phyloP scores from a whole-genome alignment of 805 yeast species.

The Zygoascus tannicola region DNA sequence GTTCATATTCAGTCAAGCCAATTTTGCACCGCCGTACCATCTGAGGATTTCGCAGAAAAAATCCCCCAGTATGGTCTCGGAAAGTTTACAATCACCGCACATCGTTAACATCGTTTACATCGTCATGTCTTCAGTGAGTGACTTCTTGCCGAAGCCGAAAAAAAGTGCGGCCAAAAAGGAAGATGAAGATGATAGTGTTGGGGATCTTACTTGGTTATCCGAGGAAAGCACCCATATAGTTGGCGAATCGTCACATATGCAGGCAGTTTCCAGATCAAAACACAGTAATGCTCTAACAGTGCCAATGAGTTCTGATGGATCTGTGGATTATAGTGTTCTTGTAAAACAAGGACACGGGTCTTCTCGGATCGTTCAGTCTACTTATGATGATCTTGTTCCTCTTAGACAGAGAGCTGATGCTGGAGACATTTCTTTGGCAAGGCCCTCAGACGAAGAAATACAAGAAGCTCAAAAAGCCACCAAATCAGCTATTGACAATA shows the following conservation, averaged over 20 bases:
- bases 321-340: slow-evolving; percentile 25
- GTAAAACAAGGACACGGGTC: slow-evolving; percentile 27
- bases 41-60: too few species aligned
- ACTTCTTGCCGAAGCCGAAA: slow-evolving; percentile 13
- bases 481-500: slow-evolving; percentile 41
- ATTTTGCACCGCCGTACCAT: too few species aligned
- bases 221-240: not conserved
- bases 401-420: slow-evolving; percentile 39
- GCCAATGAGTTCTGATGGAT: slow-evolving; percentile 24
- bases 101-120: too few species aligned
- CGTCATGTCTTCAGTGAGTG: slow-evolving; percentile 13
- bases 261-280: not conserved
- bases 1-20: too few species aligned
- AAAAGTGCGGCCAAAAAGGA: not conserved
- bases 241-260: not conserved
- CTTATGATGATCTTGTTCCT: slow-evolving; percentile 53
- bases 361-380: slow-evolving; percentile 33
- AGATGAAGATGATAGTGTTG: not conserved
- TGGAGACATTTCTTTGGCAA: slow-evolving; percentile 33
- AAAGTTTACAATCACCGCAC: too few species aligned
- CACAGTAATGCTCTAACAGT: slow-evolving; percentile 23
- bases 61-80: too few species aligned
- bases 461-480: slow-evolving; percentile 46
- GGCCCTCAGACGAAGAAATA: slow-evolving; percentile 40
- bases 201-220: not conserved